Conservation (phyloP, 495 filamentous ascomycete genomes). For the Geoglossum glabrum region DNA sequence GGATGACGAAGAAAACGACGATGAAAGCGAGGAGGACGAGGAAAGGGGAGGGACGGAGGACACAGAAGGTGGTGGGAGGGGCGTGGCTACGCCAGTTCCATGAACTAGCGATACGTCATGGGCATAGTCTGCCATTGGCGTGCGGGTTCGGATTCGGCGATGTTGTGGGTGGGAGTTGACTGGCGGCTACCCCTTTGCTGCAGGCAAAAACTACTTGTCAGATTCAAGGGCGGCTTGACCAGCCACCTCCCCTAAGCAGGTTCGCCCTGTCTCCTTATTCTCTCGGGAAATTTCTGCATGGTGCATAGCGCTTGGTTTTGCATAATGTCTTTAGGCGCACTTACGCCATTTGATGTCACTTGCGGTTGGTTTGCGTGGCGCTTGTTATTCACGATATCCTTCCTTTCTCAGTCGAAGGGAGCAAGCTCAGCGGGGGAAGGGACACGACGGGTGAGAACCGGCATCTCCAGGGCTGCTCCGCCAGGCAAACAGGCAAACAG, state of each 20-base stretch:
- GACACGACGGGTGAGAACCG: not conserved
- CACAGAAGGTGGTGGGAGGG: not conserved
- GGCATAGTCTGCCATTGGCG: not conserved
- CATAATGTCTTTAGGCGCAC: not conserved
- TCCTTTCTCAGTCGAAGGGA: not conserved
- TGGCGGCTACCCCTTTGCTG: not conserved
- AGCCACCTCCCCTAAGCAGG: not conserved
- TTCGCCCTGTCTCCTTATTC: not conserved
- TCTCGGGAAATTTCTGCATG: not conserved
- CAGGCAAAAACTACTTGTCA: not conserved
- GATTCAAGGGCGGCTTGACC: not conserved
- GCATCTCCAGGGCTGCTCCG: no score
- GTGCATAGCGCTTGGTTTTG: slow-evolving; percentile 1
- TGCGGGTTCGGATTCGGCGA: not conserved
- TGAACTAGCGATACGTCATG: not conserved
- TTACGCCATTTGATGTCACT: not conserved
- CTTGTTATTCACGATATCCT: not conserved
- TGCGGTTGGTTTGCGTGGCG: not conserved
- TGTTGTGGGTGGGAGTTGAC: not conserved
- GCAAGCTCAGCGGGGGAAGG: not conserved
- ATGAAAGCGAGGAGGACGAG: slow-evolving; percentile 7
- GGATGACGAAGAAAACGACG: slow-evolving; percentile 32
- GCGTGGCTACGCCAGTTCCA: not conserved
- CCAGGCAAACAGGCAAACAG: no score
- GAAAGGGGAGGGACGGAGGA: not conserved